phyloP scores from a whole-genome alignment of 768 basidiomycete genomes.

The Chalciporus piperatus region DNA sequence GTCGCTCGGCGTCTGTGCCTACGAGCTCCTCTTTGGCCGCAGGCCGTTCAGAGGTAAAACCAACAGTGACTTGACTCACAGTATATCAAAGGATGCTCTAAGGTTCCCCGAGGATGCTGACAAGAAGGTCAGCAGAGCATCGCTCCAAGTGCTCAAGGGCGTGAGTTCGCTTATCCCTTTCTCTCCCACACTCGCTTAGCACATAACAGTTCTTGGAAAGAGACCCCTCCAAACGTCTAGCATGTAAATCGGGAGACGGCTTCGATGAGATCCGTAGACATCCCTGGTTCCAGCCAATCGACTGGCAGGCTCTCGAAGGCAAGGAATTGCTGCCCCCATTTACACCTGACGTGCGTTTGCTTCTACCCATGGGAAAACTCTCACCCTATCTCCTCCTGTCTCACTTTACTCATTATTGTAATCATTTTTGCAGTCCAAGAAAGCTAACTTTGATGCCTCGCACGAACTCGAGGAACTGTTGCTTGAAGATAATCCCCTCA shows the following conservation, averaged over 20 bases:
- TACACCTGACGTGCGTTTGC: constrained; percentile 72
- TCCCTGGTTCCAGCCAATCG: constrained; percentile 85
- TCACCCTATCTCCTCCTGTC: constrained; percentile 6
- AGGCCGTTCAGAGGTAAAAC: constrained; percentile 92
- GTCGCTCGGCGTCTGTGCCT: constrained; percentile 92
- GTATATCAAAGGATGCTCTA: constrained; percentile 84
- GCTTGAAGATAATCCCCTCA: constrained; percentile 94
- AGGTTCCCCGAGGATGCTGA: constrained; percentile 91
- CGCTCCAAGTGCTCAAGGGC: constrained; percentile 75
- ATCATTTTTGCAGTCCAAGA: constrained; percentile 72
- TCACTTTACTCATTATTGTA: constrained; percentile 1
- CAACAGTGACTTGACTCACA: constrained; percentile 88
- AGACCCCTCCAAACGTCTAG: constrained; percentile 76
- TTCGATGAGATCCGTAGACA: constrained; percentile 75
- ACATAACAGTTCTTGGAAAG: constrained; percentile 74
- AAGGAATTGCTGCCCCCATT: constrained; percentile 81
- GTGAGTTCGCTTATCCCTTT: constrained; percentile 46
- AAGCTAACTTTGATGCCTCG: constrained; percentile 98
- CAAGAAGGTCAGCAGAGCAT: constrained; percentile 69
- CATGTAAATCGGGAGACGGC: constrained; percentile 80
- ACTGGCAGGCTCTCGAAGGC: constrained; percentile 83
- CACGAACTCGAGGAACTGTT: constrained; percentile 96
- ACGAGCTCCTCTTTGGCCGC: constrained; percentile 88
- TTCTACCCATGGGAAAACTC: neutral
- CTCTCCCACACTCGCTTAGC: constrained; percentile 13